These are phyloP conservation scores for Colletotrichum sp. DNA, from an alignment of 2,329 filamentous ascomycete genomes.

Conservation along the genomic window DNA sequence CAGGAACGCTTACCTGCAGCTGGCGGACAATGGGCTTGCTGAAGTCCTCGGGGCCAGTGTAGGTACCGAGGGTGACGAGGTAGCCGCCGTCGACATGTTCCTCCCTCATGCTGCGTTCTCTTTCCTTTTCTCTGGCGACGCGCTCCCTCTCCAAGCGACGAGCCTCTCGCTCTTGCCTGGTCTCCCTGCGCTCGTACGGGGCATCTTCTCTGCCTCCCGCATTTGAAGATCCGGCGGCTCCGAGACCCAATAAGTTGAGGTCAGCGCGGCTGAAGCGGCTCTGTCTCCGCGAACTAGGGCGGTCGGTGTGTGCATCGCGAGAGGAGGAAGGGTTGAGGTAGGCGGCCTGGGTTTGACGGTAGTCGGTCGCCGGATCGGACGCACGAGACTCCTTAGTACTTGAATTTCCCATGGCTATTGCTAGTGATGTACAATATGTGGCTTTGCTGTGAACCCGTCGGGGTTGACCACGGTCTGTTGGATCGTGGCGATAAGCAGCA, in stretches of 20 bases:
- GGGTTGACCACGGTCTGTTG: not conserved
- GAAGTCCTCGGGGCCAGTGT: conserved; percentile 92
- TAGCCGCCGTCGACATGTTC: conserved; percentile 95
- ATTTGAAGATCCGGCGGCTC: conserved; percentile 38
- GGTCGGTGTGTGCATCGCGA: not conserved
- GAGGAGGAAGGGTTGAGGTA: conserved; percentile 4
- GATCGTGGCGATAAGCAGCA: not conserved
- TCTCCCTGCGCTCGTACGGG: conserved; percentile 76
- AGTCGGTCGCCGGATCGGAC: conserved; percentile 14
- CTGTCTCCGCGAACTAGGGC: conserved; percentile 15
- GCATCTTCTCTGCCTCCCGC: conserved; percentile 43
- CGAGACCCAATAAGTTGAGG: conserved; percentile 50
- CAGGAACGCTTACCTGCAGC: conserved; percentile 71
- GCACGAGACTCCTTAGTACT: conserved; percentile 44
- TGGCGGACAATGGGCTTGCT: conserved; percentile 88
- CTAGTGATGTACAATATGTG: not conserved
- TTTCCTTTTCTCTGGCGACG: conserved; percentile 76
- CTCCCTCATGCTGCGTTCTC: conserved; percentile 87
- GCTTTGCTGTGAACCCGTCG: not conserved
- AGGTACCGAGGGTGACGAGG: conserved; percentile 91
- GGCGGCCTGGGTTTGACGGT: conserved; percentile 14
- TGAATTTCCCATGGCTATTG: conserved; percentile 41
- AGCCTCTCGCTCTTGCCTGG: conserved; percentile 89
- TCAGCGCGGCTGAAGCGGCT: conserved; percentile 46
- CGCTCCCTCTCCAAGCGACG: conserved; percentile 85